Evolutionary conservation across 331 rosid species (phyloP).

Genomic region (Pyrus hybrid): DNA sequence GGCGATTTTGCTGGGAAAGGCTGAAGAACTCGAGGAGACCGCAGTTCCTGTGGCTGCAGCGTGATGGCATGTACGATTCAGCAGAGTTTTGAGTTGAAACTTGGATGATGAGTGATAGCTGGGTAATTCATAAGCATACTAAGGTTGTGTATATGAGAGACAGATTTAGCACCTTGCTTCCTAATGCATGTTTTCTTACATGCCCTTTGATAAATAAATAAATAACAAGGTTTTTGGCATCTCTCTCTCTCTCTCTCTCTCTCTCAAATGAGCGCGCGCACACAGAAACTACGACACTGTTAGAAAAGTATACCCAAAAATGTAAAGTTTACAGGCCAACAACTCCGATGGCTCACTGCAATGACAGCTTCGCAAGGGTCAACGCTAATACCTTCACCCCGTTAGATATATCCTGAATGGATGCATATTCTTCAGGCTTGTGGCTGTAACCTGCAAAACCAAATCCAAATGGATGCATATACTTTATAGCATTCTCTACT

Average conservation of each 20-base stretch:
- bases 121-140: neutral
- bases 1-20: constrained; percentile 38
- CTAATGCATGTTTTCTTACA: neutral
- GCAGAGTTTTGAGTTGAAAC: neutral
- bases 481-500: neutral
- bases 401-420: constrained; percentile 56
- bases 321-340: neutral
- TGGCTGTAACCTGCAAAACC: constrained; percentile 84
- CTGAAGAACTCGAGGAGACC: constrained; percentile 12
- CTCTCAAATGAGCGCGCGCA: neutral
- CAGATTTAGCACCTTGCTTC: neutral
- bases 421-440: constrained; percentile 87
- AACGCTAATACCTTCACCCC: constrained; percentile 82
- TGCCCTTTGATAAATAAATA: neutral
- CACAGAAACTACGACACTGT: too few species aligned
- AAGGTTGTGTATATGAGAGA: neutral
- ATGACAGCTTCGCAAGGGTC: constrained; percentile 78
- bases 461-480: neutral
- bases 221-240: neutral
- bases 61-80: constrained; percentile 4
- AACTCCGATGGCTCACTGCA: constrained; percentile 20
- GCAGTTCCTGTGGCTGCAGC: constrained; percentile 9
- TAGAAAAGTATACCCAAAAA: neutral
- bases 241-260: neutral
- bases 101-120: neutral